Evolutionary conservation across 257 asterid species (phyloP).

Genomic region (Solanum ahanhuiri): DNA sequence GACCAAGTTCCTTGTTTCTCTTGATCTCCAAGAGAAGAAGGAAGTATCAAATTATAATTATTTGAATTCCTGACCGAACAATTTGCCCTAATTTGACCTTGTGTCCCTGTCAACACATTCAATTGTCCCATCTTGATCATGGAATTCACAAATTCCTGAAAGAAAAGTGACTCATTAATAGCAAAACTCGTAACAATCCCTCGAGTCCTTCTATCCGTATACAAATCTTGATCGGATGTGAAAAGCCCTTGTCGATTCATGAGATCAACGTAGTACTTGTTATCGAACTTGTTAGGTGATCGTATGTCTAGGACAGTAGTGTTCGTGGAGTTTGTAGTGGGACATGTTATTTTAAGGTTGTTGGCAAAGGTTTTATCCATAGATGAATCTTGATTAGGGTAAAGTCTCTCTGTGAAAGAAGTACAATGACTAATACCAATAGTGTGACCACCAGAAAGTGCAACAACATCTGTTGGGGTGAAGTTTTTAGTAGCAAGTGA

Average conservation of each 20-base stretch:
- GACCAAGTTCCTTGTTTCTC: constrained; percentile 15
- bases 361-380: constrained; percentile 50
- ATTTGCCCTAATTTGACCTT: constrained; percentile 54
- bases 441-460: constrained; percentile 87
- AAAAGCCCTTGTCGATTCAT: constrained; percentile 65
- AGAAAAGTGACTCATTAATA: constrained; percentile 31
- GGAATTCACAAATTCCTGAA: constrained; percentile 30
- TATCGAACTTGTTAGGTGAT: constrained; percentile 43
- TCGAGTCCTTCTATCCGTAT: constrained; percentile 42
- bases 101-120: constrained; percentile 42
- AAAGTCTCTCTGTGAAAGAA: constrained; percentile 55
- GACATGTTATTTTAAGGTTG: constrained; percentile 35
- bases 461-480: constrained; percentile 46
- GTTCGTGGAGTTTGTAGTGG: constrained; percentile 27
- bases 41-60: not conserved
- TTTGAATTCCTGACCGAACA: constrained; percentile 41
- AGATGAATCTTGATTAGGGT: constrained; percentile 52
- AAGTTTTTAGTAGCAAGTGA: constrained; percentile 38
- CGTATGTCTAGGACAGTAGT: constrained; percentile 45
- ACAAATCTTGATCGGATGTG: constrained; percentile 70
- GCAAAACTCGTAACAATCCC: constrained; percentile 46
- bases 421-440: constrained; percentile 51
- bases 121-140: constrained; percentile 62
- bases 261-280: constrained; percentile 54
- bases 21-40: constrained; percentile 13